These are phyloP conservation scores for Phyllosticta capitalensis DNA, from an alignment of 2,329 filamentous ascomycete genomes.

Conservation along the genomic window DNA sequence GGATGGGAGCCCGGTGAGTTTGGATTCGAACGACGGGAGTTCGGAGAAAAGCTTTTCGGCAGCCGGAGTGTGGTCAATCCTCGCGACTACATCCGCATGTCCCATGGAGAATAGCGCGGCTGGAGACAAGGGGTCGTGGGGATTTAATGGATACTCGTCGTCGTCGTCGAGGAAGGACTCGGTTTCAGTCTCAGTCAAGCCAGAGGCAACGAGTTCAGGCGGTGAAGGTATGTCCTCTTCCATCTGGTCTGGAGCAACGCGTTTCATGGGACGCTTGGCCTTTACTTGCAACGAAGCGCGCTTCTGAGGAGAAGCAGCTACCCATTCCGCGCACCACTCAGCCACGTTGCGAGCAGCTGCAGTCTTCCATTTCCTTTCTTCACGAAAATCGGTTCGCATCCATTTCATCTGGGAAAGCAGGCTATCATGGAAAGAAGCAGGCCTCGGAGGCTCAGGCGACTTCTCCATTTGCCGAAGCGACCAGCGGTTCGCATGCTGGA, in stretches of 20 bases:
- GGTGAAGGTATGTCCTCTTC: slow-evolving; percentile 30
- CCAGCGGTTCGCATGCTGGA: slow-evolving; percentile 90
- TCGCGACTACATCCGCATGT: slow-evolving; percentile 72
- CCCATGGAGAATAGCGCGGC: slow-evolving; percentile 76
- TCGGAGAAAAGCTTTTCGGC: slow-evolving; percentile 71
- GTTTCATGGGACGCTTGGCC: slow-evolving; percentile 25
- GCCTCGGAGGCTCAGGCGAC: slow-evolving; percentile 67
- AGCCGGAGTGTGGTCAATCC: slow-evolving; percentile 61
- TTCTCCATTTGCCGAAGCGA: slow-evolving; percentile 82
- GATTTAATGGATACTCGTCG: slow-evolving; percentile 31
- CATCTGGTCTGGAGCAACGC: slow-evolving; percentile 22
- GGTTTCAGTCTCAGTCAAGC: slow-evolving; percentile 28
- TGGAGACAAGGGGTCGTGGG: slow-evolving; percentile 44
- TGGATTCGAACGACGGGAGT: slow-evolving; percentile 62
- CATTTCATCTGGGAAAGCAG: slow-evolving; percentile 88
- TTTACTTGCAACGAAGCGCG: slow-evolving; percentile 60
- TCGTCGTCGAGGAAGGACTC: slow-evolving; percentile 28
- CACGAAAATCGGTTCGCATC: slow-evolving; percentile 94
- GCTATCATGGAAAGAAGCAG: slow-evolving; percentile 74
- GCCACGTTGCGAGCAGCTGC: slow-evolving; percentile 71
- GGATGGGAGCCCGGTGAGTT: not conserved
- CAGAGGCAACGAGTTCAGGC: slow-evolving; percentile 28
- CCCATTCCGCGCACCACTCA: slow-evolving; percentile 74
- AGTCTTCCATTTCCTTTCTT: slow-evolving; percentile 91
- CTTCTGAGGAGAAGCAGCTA: slow-evolving; percentile 54